Base-by-base conservation (phyloP, 2,329 filamentous ascomycete species). In the Diaporthe batatas region DNA sequence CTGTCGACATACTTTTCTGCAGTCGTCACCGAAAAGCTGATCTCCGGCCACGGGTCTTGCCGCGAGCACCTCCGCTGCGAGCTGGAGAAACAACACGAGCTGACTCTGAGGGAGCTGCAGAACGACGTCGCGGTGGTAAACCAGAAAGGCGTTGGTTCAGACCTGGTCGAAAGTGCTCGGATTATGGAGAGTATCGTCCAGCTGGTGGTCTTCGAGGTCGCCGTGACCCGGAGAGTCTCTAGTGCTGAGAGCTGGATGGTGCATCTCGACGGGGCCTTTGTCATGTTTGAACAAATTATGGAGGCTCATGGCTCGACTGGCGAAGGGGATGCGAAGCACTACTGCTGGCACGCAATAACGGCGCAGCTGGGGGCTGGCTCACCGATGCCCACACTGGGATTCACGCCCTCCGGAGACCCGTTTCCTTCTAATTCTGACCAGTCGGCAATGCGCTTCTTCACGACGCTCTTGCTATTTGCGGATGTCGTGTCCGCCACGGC, bases 201-300 rank as follows among this genome's bases (percentile, higher is more conserved):
- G 75, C 76, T 86, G 10, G 77, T 84, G 42, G 82, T 81, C 42
- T 85, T 84, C 70, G 84, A 86, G 75, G 76, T 80, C 12, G 75
- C 78, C 25, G 76, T 79, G 14, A 67, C 62, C 23, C 76, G 75
- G 23, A 82, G 78, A 53, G 80, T 80, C 7, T 32, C 62, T 4
- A 53, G 47, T 11, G 47, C 47, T 23, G 82, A 82, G 4, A 85
- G 85, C 75, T 85, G 80, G 74, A 81, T 83, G 68, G 82, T 83
- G 78, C 86, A 85, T 73, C 81, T 84, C 4, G 81, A 82, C 68
- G 83, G 83, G 7, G 85, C 86, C 21, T 76, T 85, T 18, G 78
- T 79, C 49, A 78, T 85, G n/a, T 84, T 83, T 70, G 78, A 77
- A 70, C 79, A 82, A 68, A 78, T 80, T 11, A 77, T 80, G 75